A percentile compares a stretch with the other conserved stretches of the same genome.
These are phyloP conservation scores for Didymella exigua DNA, from an alignment of 2,329 filamentous ascomycete genomes.

Conservation along the genomic window DNA sequence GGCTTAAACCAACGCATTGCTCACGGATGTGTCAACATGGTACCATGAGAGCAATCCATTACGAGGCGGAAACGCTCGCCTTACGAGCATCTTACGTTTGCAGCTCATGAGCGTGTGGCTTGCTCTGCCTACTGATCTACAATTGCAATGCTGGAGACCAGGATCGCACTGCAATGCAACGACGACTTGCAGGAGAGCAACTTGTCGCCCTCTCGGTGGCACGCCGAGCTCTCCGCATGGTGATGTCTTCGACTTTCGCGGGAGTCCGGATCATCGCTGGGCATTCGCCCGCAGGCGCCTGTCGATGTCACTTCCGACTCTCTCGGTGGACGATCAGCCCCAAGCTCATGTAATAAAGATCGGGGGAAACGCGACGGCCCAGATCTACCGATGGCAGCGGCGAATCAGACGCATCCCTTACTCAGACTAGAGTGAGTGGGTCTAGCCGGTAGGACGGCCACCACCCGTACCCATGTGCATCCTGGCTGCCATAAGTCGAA, in stretches of 20 bases:
- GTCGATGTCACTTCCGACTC: neutral
- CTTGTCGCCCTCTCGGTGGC: conserved; percentile 1
- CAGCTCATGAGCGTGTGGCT: conserved; percentile 23
- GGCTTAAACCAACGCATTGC: conserved; percentile 28
- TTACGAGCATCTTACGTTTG: conserved; percentile 1
- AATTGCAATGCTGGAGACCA: too few species aligned
- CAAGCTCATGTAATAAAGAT: conserved; percentile 12
- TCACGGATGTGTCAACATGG: conserved; percentile 16
- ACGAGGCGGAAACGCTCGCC: conserved; percentile 20
- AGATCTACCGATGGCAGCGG: conserved; percentile 9
- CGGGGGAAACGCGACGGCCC: conserved; percentile 16
- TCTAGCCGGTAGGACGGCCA: neutral
- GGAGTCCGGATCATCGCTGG: conserved; percentile 21
- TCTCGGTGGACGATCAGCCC: neutral
- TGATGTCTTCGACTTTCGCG: conserved; percentile 14
- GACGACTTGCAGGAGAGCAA: neutral
- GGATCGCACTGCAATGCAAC: neutral
- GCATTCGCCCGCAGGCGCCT: conserved; percentile 2
- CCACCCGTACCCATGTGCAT: too few species aligned
- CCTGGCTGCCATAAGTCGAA: too few species aligned
- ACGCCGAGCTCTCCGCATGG: neutral
- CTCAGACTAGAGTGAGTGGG: neutral
- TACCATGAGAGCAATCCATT: conserved; percentile 12
- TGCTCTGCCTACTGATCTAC: too few species aligned
- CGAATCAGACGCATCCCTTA: neutral